Evolutionary conservation across 768 basidiomycete genomes (phyloP), one percentile per base, ranked within the genome.

Genomic region (Multifurca ochricompacta): DNA sequence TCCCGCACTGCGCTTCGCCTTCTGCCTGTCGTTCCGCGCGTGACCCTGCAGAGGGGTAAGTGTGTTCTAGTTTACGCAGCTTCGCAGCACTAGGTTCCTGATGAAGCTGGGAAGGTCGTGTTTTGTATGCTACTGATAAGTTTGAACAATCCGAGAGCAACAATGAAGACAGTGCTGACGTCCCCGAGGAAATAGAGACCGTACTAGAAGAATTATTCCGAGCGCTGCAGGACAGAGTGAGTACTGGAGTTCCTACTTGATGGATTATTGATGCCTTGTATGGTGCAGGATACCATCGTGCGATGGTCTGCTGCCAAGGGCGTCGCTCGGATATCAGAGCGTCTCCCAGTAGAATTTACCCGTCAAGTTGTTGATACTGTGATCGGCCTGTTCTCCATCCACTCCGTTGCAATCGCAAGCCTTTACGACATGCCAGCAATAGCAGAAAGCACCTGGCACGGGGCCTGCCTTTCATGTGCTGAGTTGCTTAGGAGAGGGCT

Each of bases 261-360:
- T n/a, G 31, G 6, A 34, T 6, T 60, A 13, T 60, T 25, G 0
- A 58, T n/a, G 34, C 25, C 7, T n/a, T 35, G 49, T 42, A 55
- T 56, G 21, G 28, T 32, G 56, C 40, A 98, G 94, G 94, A 96
- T 63, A 97, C 95, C 0, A 74, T 93, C 25, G 91, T 98, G 11
- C 86, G 96, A 46, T 97, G 91, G 80, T 92, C 95, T 13, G 81
- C 91, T 4, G 89, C 96, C 9, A 99, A 98, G 69, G 89, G 88
- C 35, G 71, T 97, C 8, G 88, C 93, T 7, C 82, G 93, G 6
- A 78, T 97, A 41, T 77, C 89, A 2, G 83, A 87, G 60, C 78
- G 87, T 35, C 77, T 99, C 1, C 89, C 96, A 2, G 55, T 69
- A 1, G 83, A 85, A 31, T 87, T 91, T 61, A 74, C 80, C 2